These are phyloP conservation scores for Fraxinus dipetala DNA, from an alignment of 305 asterid genomes.

Conservation along the genomic window DNA sequence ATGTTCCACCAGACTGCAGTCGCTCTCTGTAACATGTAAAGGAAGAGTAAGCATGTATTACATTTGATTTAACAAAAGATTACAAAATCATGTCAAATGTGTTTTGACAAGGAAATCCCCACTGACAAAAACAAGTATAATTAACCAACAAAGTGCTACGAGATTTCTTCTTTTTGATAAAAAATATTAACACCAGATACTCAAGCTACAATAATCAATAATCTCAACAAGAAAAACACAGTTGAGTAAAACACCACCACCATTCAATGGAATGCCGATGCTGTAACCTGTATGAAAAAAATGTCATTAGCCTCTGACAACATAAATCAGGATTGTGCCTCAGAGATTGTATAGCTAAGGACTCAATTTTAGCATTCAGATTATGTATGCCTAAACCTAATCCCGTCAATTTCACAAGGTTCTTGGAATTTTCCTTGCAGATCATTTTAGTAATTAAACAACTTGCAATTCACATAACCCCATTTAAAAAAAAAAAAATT, in stretches of 20 bases:
- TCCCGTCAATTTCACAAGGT: background rate
- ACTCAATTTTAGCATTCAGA: background rate
- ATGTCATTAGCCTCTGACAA: background rate
- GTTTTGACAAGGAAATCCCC: background rate
- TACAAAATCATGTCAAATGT: background rate
- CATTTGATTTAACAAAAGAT: background rate
- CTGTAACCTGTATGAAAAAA: background rate
- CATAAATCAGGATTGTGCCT: background rate
- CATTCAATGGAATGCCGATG: background rate
- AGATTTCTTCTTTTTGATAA: background rate
- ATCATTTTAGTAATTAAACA: background rate
- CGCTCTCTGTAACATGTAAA: constrained; percentile 55
- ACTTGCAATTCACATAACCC: background rate
- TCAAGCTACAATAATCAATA: background rate
- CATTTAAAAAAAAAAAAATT: too few species aligned
- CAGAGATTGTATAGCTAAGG: background rate
- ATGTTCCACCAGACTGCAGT: constrained; percentile 71
- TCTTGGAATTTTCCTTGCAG: background rate
- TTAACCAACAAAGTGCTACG: background rate
- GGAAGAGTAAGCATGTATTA: background rate
- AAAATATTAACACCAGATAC: background rate
- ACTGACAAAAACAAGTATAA: background rate
- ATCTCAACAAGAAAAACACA: background rate
- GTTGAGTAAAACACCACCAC: background rate
- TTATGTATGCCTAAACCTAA: background rate